A percentile compares a stretch with the other conserved stretches of the same genome.
phyloP scores from a whole-genome alignment of 1,284 basidiomycete genomes.

The Wolfiporia cocos region DNA sequence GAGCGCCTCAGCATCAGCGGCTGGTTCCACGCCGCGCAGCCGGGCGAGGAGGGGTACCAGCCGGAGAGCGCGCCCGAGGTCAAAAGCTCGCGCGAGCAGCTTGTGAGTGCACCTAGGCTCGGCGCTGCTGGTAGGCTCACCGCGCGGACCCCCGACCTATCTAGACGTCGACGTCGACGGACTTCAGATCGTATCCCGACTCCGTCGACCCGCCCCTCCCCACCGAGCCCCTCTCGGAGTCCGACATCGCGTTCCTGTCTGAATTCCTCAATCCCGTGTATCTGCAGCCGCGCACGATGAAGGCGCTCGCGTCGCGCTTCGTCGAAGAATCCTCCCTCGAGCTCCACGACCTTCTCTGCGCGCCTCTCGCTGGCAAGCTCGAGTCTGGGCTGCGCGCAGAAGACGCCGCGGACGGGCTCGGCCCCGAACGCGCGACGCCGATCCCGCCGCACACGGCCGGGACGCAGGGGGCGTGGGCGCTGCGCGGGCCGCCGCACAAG shows the following conservation, averaged over 20 bases:
- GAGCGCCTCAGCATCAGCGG: constrained; percentile 88
- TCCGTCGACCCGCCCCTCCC: constrained; percentile 40
- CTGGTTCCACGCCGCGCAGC: constrained; percentile 93
- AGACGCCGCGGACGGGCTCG: constrained; percentile 69
- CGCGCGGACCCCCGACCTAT: no score
- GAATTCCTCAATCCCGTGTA: constrained; percentile 91
- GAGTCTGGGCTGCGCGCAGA: constrained; percentile 57
- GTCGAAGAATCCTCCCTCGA: constrained; percentile 86
- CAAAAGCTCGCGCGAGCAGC: constrained; percentile 75
- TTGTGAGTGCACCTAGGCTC: constrained; percentile 55
- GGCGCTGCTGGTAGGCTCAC: no score
- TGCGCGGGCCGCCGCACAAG: constrained; percentile 90
- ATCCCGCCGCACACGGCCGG: constrained; percentile 65
- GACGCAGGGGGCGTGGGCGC: constrained; percentile 56
- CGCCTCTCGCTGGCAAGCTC: constrained; percentile 62
- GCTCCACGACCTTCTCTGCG: constrained; percentile 80
- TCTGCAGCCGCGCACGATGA: constrained; percentile 77
- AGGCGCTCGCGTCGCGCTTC: constrained; percentile 79
- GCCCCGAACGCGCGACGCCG: constrained; percentile 37
- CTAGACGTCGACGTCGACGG: constrained; percentile 55
- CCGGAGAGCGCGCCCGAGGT: constrained; percentile 37
- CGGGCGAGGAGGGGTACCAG: constrained; percentile 86
- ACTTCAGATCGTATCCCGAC: constrained; percentile 54
- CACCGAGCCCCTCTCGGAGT: constrained; percentile 47
- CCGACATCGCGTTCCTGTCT: constrained; percentile 65